phyloP scores from a whole-genome alignment of 306 rosid species.

The Lotus japonicus region DNA sequence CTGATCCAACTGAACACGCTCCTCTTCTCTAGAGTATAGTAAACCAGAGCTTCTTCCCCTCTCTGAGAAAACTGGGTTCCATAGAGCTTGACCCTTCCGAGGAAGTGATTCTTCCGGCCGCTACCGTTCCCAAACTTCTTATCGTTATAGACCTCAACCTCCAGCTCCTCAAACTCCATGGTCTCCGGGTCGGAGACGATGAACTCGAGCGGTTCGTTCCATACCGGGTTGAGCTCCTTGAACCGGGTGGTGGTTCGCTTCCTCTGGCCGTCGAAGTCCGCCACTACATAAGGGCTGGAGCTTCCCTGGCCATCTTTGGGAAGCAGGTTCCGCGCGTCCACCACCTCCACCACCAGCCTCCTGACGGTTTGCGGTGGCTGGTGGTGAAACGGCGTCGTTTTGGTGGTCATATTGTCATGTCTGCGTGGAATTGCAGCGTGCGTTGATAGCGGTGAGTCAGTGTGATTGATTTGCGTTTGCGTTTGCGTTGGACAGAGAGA shows the following conservation, averaged over 20 bases:
- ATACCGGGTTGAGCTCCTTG: slow-evolving; percentile 68
- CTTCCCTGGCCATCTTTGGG: slow-evolving; percentile 98
- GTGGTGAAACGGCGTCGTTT: slow-evolving; percentile 44
- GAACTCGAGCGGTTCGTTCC: slow-evolving; percentile 85
- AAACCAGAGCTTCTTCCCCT: slow-evolving; percentile 71
- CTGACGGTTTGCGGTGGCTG: slow-evolving; percentile 31
- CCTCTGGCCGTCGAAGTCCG: slow-evolving; percentile 78
- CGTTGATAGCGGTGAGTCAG: slow-evolving; percentile 53
- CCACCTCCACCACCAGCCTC: slow-evolving; percentile 63
- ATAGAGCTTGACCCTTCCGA: slow-evolving; percentile 75
- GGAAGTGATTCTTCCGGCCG: slow-evolving; percentile 75
- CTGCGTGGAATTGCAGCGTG: not conserved
- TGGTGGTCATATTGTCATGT: slow-evolving; percentile 56
- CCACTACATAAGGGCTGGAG: slow-evolving; percentile 87
- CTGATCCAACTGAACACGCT: slow-evolving; percentile 83
- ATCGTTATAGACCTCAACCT: slow-evolving; percentile 80
- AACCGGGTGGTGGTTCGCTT: slow-evolving; percentile 64
- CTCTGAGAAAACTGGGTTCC: slow-evolving; percentile 63
- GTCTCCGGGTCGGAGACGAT: slow-evolving; percentile 71
- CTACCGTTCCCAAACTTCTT: slow-evolving; percentile 66
- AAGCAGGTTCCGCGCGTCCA: slow-evolving; percentile 80
- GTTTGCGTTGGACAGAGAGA: too few species aligned
- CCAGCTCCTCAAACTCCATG: slow-evolving; percentile 87
- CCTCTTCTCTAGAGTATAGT: slow-evolving; percentile 68
- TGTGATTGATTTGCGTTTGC: not conserved